phyloP scores from a whole-genome alignment of 345 rosid genomes.

The Murraya paniculata region DNA sequence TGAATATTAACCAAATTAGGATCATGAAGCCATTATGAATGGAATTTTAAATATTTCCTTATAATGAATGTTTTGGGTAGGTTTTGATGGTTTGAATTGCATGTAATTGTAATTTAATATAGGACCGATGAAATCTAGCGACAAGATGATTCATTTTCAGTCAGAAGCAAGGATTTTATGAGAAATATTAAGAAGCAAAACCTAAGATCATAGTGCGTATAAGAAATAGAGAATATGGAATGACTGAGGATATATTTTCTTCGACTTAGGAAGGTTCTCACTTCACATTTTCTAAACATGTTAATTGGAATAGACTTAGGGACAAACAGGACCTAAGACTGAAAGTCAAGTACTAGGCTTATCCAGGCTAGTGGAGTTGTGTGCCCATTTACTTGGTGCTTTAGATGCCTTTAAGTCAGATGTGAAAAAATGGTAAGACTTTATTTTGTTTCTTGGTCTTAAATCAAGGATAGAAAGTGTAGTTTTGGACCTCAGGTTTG shows the following conservation, averaged over 20 bases:
- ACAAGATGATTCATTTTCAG: not conserved
- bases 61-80: not conserved
- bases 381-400: not conserved
- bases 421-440: not conserved
- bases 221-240: not conserved
- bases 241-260: not conserved
- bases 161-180: not conserved
- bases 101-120: not conserved
- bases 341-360: not conserved
- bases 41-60: not conserved
- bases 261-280: not conserved
- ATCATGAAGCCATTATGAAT: not conserved
- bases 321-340: not conserved
- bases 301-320: not conserved
- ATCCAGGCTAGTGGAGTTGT: not conserved
- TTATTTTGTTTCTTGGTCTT: not conserved
- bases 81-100: not conserved
- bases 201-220: not conserved
- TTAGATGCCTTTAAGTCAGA: not conserved
- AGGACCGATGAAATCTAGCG: not conserved
- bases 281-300: not conserved
- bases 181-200: not conserved
- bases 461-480: not conserved
- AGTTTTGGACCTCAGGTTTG: not conserved
- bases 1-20: too few species aligned